A percentile compares a stretch with the other conserved stretches of the same genome.
Conservation (phyloP, 2,329 filamentous ascomycete genomes). For the Hypoxylon sp. region DNA sequence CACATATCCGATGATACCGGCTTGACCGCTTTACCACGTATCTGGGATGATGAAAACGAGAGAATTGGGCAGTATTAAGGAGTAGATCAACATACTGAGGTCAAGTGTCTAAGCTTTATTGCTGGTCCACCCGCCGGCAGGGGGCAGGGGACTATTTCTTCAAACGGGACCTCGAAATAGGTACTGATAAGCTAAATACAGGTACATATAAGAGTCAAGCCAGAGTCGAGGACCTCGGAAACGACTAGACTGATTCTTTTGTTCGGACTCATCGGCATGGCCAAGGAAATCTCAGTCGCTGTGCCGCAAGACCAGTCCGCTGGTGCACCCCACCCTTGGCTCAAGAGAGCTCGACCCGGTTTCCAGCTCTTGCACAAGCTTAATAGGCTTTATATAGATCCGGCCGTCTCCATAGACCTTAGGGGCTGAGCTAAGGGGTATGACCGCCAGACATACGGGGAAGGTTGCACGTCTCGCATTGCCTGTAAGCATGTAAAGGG, state of each 20-base stretch:
- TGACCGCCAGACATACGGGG: constrained; percentile 1
- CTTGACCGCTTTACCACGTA: not conserved
- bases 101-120: not conserved
- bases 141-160: not conserved
- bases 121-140: not conserved
- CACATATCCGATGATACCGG: not conserved
- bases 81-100: not conserved
- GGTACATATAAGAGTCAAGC: not conserved
- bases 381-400: not conserved
- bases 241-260: not conserved
- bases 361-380: not conserved
- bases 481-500: not conserved
- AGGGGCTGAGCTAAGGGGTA: not conserved
- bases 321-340: not conserved
- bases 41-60: not conserved
- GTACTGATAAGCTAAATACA: not conserved
- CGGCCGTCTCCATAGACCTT: not conserved
- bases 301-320: not conserved
- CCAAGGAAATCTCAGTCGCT: constrained; percentile 4
- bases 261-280: not conserved
- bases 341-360: not conserved
- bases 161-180: not conserved
- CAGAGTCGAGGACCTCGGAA: not conserved
- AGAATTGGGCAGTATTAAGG: not conserved
- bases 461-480: constrained; percentile 7